Percentiles rank a stretch among this genome's conserved stretches.
phyloP scores from a whole-genome alignment of 148 eudicot species.

The Cornus florida region DNA sequence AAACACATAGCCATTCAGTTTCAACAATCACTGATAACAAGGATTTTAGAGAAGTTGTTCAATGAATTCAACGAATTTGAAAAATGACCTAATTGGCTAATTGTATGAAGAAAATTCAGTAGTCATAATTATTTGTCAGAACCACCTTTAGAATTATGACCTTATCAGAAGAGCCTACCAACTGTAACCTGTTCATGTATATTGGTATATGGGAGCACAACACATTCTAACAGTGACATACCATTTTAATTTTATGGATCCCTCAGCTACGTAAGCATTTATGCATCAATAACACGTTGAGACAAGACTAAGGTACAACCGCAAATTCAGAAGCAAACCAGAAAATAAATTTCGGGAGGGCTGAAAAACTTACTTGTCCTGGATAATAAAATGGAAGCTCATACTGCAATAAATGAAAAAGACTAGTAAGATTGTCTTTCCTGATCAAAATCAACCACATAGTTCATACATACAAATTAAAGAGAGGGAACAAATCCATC shows the following conservation, averaged over 20 bases:
- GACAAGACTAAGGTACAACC: background rate
- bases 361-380: constrained; percentile 73
- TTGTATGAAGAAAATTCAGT: background rate
- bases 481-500: constrained; percentile 3
- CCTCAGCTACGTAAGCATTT: background rate
- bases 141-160: background rate
- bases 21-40: background rate
- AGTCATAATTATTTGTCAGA: background rate
- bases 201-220: background rate
- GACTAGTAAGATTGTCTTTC: constrained; percentile 15
- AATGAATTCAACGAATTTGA: background rate
- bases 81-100: background rate
- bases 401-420: constrained; percentile 57
- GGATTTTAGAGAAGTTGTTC: background rate
- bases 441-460: constrained; percentile 1
- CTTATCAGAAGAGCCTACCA: background rate
- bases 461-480: background rate
- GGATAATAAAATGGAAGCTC: constrained; percentile 99
- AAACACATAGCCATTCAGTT: no score
- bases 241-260: background rate
- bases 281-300: background rate
- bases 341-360: background rate
- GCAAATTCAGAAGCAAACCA: background rate
- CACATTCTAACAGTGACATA: background rate
- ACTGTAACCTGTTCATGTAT: no score